Base-by-base conservation (phyloP, 108 stramenopile genomes). In the Pseudonitzschia pungens region DNA sequence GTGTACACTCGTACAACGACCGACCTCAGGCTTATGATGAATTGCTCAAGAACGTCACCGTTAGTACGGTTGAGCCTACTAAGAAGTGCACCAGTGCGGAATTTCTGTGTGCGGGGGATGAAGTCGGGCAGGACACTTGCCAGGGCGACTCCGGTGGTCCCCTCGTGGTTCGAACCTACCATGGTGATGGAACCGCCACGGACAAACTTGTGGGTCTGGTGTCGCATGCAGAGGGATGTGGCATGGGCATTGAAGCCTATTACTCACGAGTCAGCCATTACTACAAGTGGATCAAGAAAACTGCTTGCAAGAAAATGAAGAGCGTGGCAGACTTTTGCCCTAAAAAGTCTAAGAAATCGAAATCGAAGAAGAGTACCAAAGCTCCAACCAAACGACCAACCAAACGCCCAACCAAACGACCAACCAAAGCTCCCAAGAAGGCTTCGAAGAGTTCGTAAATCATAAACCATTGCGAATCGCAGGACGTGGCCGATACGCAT, bases 141-240 rank as follows among this genome's bases (percentile, higher is more conserved):
- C 44, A 9, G 29, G 80, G 80, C 29, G 80, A 81, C 52, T 76
- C 75, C 0, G 83, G 83, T 18, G 83, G 78, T 24, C 83, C 83
- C 3, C 26, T 84, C 12, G n/a, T 82, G 1, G 56, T 41, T 36
- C 43, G 63, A 18, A 18, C 41, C 15, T 16, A 57, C 0, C 10
- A 48, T 0, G 36, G 48, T 20, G 72, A 76, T 24, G 69, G 45
- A 0, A 50, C 64, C 1, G 6, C 32, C 10, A 22, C 42, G 16
- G 52, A 69, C 40, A 52, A 22, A 16, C 73, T 78, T 54, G 79
- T 84, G 0, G 83, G 83, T n/a, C 68, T 84, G 50, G 77, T 77
- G 4, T 73, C 71, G 14, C 77, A 71, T 43, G 82, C 75, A 29
- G 64, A 62, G 20, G 78, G 70, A 12, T 83, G 82, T 42, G 77